Evolutionary conservation across 2,329 filamentous ascomycete species (phyloP), one percentile per base, ranked within the genome.

Genomic region (Tympanopsis confertula): DNA sequence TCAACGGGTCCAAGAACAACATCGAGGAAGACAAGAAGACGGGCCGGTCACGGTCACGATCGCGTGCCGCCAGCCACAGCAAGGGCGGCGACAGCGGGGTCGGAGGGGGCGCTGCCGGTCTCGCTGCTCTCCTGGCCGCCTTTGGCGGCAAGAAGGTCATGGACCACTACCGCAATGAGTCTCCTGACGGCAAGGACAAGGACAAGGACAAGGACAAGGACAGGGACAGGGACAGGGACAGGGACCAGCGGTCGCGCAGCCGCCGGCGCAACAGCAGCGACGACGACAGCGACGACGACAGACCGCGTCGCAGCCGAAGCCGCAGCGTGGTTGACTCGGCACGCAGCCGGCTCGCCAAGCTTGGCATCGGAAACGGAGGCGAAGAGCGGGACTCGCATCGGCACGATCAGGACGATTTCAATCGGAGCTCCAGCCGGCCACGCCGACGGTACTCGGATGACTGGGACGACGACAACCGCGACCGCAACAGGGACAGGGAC

Each of bases 1-100:
- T 94, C 55, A 88, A 94, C 52, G 88, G 88, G 15, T 76, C 82
- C 35, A 71, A 68, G 61, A 74, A 67, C 56, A 74, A 71, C 52
- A 82, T 76, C 54, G 78, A 68, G 51, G 75, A 68, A 63, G 78
- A 71, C 57, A 62, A 59, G 42, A 57, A 56, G 35, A 74, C 69
- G 0, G 73, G 75, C 13, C 70, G 80, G 35, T 86, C 82, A 45
- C 76, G 78, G 35, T 86, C 82, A 19, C 72, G 80, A 36, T 85
- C 82, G 3, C 68, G 73, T 15, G 68, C 72, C 40, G 74, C 76
- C 37, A 81, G 78, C 35, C 57, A 61, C 39, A 67, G 65, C 18
- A 40, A 43, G 37, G 50, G 47, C 32, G 39, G 41, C 22, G 43
- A 40, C 20, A 51, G 54, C 36, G 55, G 57, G 36, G 44, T 46